phyloP scores from a whole-genome alignment of 305 asterid species.

The Fraxinus dipetala region DNA sequence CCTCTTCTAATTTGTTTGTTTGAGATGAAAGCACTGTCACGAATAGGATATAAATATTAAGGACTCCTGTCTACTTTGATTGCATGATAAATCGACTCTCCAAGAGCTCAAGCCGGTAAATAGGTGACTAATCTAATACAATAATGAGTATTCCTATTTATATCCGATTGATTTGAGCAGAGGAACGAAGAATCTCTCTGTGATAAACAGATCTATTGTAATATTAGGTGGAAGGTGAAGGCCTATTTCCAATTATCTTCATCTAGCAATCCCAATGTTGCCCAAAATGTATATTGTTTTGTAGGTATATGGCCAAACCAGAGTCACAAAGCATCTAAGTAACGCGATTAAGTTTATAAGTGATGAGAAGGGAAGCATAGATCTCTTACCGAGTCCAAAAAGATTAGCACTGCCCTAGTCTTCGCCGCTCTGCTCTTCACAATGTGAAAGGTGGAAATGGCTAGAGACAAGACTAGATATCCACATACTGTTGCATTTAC shows the following conservation, averaged over 20 bases:
- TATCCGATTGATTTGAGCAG: not conserved
- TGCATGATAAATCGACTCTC: not conserved
- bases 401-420: constrained; percentile 49
- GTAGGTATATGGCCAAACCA: not conserved
- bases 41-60: not conserved
- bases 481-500: constrained; percentile 56
- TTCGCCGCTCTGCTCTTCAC: constrained; percentile 53
- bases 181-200: not conserved
- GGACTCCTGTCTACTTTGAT: not conserved
- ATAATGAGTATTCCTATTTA: not conserved
- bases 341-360: not conserved
- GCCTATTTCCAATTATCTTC: not conserved
- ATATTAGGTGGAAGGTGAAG: not conserved
- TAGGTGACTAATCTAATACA: not conserved
- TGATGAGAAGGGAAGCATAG: not conserved
- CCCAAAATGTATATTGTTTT: not conserved
- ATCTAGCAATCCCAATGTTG: not conserved
- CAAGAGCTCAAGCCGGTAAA: not conserved
- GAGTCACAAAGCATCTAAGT: not conserved
- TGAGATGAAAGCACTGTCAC: not conserved
- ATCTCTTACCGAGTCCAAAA: constrained; percentile 55
- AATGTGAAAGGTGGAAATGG: constrained; percentile 57
- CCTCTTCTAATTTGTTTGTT: not conserved
- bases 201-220: not conserved
- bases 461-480: constrained; percentile 60